Base-by-base conservation (phyloP, 441 rosid species). In the Kokia cookei region DNA sequence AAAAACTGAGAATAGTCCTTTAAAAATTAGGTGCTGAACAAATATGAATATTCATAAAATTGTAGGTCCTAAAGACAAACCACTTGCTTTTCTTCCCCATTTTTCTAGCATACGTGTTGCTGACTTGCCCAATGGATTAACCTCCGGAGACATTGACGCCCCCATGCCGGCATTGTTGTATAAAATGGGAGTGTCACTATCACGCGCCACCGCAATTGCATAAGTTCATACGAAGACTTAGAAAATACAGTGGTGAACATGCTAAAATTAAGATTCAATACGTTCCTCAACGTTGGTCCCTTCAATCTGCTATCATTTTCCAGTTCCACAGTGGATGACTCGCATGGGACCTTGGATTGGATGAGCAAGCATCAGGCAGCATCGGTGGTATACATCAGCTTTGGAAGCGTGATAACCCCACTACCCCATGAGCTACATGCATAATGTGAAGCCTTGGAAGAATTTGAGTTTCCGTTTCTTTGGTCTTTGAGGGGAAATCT, bases 401-500 rank as follows among this genome's bases (percentile, higher is more conserved):
- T 87, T 47, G 89, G 90, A 2, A 80, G 78, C 29, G 26, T 82
- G 19, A 61, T 75, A 4, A 27, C 43, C 1, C 82, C 80, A 0
- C 87, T 91, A 19, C 78, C 81, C 10, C 75, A 77, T 14, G 89
- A 89, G 83, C 27, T 84, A 5, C 29, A 53, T 24, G 87, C 76
- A 4, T 29, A 87, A 15, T 83, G 80, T 1, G 87, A 78, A 51
- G 86, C 83, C 5, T 59, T 89, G 24, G 84, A 84, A 68, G 71
- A 32, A 17, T 15, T 63, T 7, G 66, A 54, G 19, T 42, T 74
- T 11, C 84, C 86, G 7, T 86, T 82, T 69, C 79, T 89, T 10
- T 87, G 91, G 93, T 89, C 93, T 40, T 72, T 84, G 14, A 78
- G 77, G 64, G 86, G 84, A 22, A 71, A 84, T 15, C 71, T 54